A percentile compares a stretch with the other conserved stretches of the same genome.
phyloP scores from a whole-genome alignment of 371 early-diverging fungal genomes.

The Synchytrium microbalum region DNA sequence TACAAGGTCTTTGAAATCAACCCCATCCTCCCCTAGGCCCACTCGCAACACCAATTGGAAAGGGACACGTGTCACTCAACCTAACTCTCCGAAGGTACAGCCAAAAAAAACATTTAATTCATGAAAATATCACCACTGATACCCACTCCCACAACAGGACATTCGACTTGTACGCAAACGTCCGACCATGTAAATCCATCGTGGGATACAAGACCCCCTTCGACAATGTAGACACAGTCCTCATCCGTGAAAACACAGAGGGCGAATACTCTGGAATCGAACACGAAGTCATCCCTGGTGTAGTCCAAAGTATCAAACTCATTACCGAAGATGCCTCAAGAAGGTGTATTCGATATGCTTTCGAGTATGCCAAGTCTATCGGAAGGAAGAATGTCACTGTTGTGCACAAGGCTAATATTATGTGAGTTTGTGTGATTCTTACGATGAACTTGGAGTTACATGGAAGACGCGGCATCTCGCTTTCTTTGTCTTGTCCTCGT shows the following conservation, averaged over 20 bases:
- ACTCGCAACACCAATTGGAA: constrained; percentile 95
- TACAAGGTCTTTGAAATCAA: too few species aligned
- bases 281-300: constrained; percentile 92
- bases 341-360: constrained; percentile 86
- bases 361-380: constrained; percentile 81
- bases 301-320: constrained; percentile 97
- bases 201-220: constrained; percentile 92
- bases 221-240: constrained; percentile 92
- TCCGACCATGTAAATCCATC: constrained; percentile 93
- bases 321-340: constrained; percentile 93
- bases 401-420: constrained; percentile 95
- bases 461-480: neutral
- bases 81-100: constrained; percentile 78
- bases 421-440: constrained; percentile 38
- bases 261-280: constrained; percentile 98
- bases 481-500: neutral
- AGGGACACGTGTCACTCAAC: constrained; percentile 97
- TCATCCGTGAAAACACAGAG: constrained; percentile 99
- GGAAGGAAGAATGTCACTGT: constrained; percentile 90
- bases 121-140: constrained; percentile 4
- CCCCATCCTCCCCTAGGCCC: constrained; percentile 46
- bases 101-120: neutral
- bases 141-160: constrained; percentile 41
- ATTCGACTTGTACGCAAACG: constrained; percentile 97
- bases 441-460: too few species aligned